A percentile compares a stretch with the other conserved stretches of the same genome.
Conservation (phyloP, 768 basidiomycete genomes). For the Paxillus rubicundulus region DNA sequence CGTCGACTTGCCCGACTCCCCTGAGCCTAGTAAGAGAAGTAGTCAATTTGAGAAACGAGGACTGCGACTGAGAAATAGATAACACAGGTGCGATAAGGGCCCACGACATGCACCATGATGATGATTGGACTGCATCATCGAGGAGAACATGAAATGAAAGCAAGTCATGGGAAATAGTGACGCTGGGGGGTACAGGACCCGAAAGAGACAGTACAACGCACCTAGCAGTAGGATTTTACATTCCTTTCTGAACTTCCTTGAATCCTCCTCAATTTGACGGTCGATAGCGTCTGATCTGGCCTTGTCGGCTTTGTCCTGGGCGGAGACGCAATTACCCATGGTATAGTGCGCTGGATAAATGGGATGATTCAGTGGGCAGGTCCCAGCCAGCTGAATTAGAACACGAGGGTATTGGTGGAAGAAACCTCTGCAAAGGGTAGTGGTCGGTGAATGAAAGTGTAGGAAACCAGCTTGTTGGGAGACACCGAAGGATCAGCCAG, state of each 20-base stretch:
- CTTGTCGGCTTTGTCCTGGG: slow-evolving; percentile 54
- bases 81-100: neutral
- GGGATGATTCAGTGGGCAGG: neutral
- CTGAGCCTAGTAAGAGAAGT: slow-evolving; percentile 61
- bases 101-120: neutral
- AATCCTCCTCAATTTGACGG: slow-evolving; percentile 83
- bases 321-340: slow-evolving; percentile 71
- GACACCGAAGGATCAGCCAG: slow-evolving; percentile 9
- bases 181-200: slow-evolving; percentile 4
- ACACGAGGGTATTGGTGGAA: neutral
- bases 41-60: neutral
- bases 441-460: no score
- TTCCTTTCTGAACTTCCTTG: slow-evolving; percentile 75
- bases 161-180: slow-evolving; percentile 9
- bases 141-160: neutral
- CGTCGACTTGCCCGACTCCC: slow-evolving; percentile 93
- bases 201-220: slow-evolving; percentile 38
- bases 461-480: neutral
- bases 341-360: neutral
- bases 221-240: slow-evolving; percentile 94
- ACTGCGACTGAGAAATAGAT: neutral
- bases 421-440: neutral
- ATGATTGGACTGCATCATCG: neutral
- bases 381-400: neutral
- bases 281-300: slow-evolving; percentile 74